Evolutionary conservation across 2,329 filamentous ascomycete species (phyloP).

Genomic region (Teratosphaeria pseudoeucalypti): DNA sequence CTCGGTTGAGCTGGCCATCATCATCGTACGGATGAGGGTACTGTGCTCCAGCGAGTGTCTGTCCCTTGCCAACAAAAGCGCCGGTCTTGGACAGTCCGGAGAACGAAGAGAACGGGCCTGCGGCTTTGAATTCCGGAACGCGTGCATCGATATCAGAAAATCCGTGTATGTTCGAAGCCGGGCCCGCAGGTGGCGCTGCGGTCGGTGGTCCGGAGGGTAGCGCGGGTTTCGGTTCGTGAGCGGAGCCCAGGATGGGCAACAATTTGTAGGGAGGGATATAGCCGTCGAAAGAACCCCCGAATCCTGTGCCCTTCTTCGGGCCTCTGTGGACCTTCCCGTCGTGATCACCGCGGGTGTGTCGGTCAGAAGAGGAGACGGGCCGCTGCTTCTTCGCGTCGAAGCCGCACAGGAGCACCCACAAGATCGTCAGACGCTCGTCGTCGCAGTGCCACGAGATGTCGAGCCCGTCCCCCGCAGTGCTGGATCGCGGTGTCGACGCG

Average conservation of each 20-base stretch:
- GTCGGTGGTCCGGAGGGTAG: no score
- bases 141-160: not conserved
- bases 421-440: constrained; percentile 22
- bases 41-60: not conserved
- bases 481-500: not conserved
- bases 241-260: no score
- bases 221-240: no score
- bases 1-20: not conserved
- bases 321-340: not conserved
- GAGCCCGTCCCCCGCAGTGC: not conserved
- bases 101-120: no score
- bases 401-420: constrained; percentile 30
- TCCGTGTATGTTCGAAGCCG: not conserved
- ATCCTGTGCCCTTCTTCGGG: constrained; percentile 3
- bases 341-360: not conserved
- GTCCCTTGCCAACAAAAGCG: not conserved
- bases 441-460: constrained; percentile 26
- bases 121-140: no score
- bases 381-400: constrained; percentile 20
- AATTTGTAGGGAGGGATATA: no score
- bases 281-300: not conserved
- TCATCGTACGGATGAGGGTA: not conserved
- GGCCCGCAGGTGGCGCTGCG: no score
- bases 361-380: constrained; percentile 4
- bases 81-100: not conserved